Base-by-base conservation (phyloP, 352 stramenopile genomes). In the Globisporangium yorkense region DNA sequence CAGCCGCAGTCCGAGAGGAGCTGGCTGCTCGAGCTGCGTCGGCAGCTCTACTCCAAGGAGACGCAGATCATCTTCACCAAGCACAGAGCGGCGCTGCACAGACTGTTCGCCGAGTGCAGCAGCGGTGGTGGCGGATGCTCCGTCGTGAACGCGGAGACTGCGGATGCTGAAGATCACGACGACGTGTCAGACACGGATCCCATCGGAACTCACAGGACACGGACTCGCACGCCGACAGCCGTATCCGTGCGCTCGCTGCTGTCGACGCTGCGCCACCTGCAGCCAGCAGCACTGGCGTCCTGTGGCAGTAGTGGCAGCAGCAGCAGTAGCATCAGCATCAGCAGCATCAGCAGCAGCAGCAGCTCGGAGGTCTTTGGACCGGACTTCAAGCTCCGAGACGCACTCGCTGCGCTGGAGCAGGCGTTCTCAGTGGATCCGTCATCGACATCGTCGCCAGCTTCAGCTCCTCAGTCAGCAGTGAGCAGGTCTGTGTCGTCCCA, bases 51-150 rank as follows among this genome's bases (percentile, higher is more conserved):
- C 56, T 53, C 62, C 1, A 81, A 80, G 41, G 68, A 68, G 13
- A 59, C 79, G n/a, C 73, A 75, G 51, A 55, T 44, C 33, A 56
- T 84, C 24, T 71, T 74, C 56, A 55, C 54, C 21, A 82, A 80
- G 49, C 72, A 82, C 33, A 68, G 74, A 52, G 43, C 63, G 6
- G 27, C 43, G 16, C 65, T 87, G 40, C 63, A 71, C 46, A 49
- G 44, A 20, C 49, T 81, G 41, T 84, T 81, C 35, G 35, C 7
- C 7, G 68, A 27, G 27, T 80, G 66, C 29, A 29, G 18, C 37
- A 35, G 13, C 18, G 31, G 51, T 24, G 16, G 45, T 18, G 53
- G 49, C 6, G 41, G 15, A 18, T 16, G 43, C 37, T 20, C 50
- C 8, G 37, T 18, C 44, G 46, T 35, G 8, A 21, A 5, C 54